Base-by-base conservation (phyloP, 2,329 filamentous ascomycete genomes). In the Aureobasidium sp. region DNA sequence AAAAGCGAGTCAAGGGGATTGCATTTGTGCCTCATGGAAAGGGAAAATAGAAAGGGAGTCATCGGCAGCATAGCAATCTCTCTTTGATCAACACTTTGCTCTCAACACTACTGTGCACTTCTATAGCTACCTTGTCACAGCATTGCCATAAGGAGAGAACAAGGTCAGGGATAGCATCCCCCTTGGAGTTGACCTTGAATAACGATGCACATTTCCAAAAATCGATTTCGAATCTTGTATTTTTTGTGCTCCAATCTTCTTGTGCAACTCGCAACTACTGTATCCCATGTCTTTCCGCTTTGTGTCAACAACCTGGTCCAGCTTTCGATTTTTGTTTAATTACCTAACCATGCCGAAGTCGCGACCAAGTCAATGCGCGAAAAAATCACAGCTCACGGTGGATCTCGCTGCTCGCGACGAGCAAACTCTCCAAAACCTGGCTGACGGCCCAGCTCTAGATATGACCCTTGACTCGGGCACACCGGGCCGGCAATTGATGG, bases 401-500 rank as follows among this genome's bases (percentile, higher is more conserved):
- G 47, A 51, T 14, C 47, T 34, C 22, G 11, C 27, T 14, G 17
- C 31, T 34, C 41, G 47, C 31, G 36, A 36, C 31, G 29, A 29
- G 12, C 31, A 51, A 34, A 34, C 47, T 51, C 29, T 48, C 7
- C 45, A 48, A 12, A 14, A 22, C 29, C 47, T 36, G 47, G 47
- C 47, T 34, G 7, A 39, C 20, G 34, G 25, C 29, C 17, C 51
- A 42, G 37, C 51, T 34, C 31, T 31, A 25, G 25, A 36, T 55
- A 55, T 42, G 9, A 42, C 5, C n/a, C 27, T 45, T 34, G 53
- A 44, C 41, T 34, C 41, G 27, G 14, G 14, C 39, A 57, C 29
- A 11, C 20, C 53, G 53, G 53, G n/a, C n/a, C 53, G 53, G 53
- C 27, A 57, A 57, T 36, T 57, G 53, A 22, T 45, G 34, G 51